Evolutionary conservation across 1,284 basidiomycete genomes (phyloP).

Genomic region (Tilletiopsis washingtonensis): DNA sequence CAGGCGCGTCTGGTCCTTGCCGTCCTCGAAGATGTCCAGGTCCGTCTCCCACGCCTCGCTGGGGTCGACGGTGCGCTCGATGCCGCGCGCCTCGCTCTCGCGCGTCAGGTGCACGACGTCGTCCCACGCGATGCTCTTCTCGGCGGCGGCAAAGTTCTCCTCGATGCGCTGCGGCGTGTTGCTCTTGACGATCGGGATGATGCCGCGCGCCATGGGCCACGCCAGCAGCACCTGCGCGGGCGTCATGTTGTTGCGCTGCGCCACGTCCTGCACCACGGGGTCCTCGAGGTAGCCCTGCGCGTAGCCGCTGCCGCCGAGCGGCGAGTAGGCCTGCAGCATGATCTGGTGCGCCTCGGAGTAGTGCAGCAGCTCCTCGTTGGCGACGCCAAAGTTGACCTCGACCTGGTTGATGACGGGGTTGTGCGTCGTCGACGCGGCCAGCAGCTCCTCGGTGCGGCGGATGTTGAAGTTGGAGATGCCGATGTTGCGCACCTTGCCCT

Average conservation of each 20-base stretch:
- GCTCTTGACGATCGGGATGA: conserved; percentile 31
- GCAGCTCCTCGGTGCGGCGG: conserved; percentile 24
- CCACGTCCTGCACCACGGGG: conserved; percentile 29
- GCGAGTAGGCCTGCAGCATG: conserved; percentile 35
- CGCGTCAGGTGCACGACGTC: conserved; percentile 34
- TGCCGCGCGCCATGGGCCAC: conserved; percentile 32
- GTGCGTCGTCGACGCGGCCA: conserved; percentile 16
- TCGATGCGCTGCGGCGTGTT: conserved; percentile 25
- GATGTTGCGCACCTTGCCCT: conserved; percentile 49
- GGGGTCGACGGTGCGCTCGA: conserved; percentile 35
- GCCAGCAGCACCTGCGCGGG: conserved; percentile 34
- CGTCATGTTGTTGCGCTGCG: conserved; percentile 31
- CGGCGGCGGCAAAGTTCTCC: conserved; percentile 25
- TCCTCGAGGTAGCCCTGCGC: conserved; percentile 25
- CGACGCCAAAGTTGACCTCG: conserved; percentile 50
- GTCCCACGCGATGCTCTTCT: conserved; percentile 21
- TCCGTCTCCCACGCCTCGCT: conserved; percentile 30
- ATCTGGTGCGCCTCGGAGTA: conserved; percentile 51
- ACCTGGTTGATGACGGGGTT: conserved; percentile 41
- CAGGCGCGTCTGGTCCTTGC: conserved; percentile 29
- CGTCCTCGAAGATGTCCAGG: conserved; percentile 40
- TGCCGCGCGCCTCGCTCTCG: conserved; percentile 25
- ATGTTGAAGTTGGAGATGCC: conserved; percentile 55
- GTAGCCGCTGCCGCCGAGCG: conserved; percentile 31
- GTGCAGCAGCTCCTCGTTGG: conserved; percentile 68